Conservation (phyloP, 306 rosid genomes). For the Herpetospermum pedunculosum region DNA sequence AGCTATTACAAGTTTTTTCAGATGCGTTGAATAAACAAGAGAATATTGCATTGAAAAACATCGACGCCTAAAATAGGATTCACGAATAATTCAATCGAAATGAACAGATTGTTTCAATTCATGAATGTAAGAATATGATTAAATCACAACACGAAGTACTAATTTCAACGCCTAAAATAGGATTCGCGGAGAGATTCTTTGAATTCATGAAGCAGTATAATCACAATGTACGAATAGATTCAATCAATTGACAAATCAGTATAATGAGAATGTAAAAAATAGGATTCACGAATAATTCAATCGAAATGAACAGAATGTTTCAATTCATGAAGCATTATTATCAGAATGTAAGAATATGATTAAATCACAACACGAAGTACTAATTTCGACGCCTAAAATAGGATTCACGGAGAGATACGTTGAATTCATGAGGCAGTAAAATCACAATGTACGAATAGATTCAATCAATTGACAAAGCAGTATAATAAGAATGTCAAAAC, state of each 20-base stretch:
- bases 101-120: background rate
- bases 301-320: background rate
- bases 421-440: background rate
- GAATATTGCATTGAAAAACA: background rate
- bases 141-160: background rate
- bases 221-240: too few species aligned
- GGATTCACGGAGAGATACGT: background rate
- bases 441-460: background rate
- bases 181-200: background rate
- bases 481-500: background rate
- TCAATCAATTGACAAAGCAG: background rate
- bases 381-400: too few species aligned
- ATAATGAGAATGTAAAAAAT: too few species aligned
- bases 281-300: background rate
- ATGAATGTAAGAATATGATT: background rate
- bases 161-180: too few species aligned
- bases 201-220: background rate
- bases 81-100: background rate
- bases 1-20: background rate
- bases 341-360: background rate
- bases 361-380: background rate
- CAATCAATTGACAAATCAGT: too few species aligned
- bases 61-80: background rate
- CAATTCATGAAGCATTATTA: too few species aligned
- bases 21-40: background rate